Base-by-base conservation (phyloP, 768 basidiomycete genomes). In the Xerocomellus intermedius region DNA sequence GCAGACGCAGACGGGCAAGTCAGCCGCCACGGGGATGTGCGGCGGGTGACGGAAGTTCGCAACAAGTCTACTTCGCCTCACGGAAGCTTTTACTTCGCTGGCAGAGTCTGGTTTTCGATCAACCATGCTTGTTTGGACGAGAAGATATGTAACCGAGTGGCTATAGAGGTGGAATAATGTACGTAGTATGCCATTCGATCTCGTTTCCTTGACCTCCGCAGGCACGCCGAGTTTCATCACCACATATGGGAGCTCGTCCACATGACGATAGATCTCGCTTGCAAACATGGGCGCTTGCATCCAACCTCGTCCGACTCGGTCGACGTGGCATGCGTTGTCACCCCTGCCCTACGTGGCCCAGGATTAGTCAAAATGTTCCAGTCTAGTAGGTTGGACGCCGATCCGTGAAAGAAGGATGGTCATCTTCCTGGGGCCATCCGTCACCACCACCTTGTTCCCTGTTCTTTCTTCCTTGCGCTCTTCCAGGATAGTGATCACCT, bases 401-500 rank as follows among this genome's bases (percentile, higher is more conserved):
- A 85, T 65, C 58, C 73, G 73, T 36, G 70, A 70, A 54, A 84
- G 66, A 51, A 85, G 74, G 42, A 74, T 64, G 52, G 51, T 38
- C 75, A 85, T 77, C 57, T 60, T 64, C 69, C 69, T 75, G 42
- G 75, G 68, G 26, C 69, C 72, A 54, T 76, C 72, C 54, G 56
- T 64, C 55, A 55, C 58, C 24, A 59, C 57, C 46, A 63, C 67
- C 44, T 56, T 65, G 36, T 64, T 69, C 28, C 69, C 68, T n/a
- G 54, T 54, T 44, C 65, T 68, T 51, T 64, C 72, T 37, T 64
- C 73, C 50, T 70, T 56, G 22, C 55, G 54, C 56, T 63, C 73
- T 44, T 81, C 78, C 35, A 91, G 68, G 37, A 90, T 74, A 26
- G 77, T 82, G 54, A 91, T 74, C 48, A 89, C 86, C 69, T 82